Conservation (phyloP, 1,284 basidiomycete genomes). For the Papiliotrema laurentii region DNA sequence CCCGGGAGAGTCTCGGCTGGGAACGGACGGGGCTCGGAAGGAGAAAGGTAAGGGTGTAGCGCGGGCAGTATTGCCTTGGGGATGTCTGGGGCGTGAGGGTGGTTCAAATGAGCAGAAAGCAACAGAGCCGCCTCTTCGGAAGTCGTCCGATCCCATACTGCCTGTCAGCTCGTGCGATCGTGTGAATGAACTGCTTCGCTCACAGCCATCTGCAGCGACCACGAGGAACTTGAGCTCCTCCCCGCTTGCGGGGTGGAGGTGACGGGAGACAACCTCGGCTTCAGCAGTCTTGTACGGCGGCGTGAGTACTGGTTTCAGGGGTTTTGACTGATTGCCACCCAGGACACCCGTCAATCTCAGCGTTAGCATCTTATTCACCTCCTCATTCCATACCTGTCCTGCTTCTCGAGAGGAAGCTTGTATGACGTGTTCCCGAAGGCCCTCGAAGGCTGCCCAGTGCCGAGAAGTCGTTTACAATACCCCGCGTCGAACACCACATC, state of each 20-base stretch:
- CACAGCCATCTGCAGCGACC: constrained; percentile 75
- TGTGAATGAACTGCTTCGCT: constrained; percentile 10
- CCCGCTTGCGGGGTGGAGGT: constrained; percentile 31
- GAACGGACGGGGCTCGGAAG: constrained; percentile 4
- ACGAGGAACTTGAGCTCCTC: constrained; percentile 61
- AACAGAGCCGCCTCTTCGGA: constrained; percentile 89
- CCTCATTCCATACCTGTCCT: background rate
- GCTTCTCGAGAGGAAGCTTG: constrained; percentile 54
- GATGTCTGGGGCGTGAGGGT: constrained; percentile 49
- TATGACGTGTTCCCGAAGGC: constrained; percentile 83
- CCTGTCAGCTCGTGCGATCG: background rate
- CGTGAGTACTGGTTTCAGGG: constrained; percentile 47
- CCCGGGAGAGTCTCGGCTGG: constrained; percentile 9
- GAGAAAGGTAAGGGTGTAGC: background rate
- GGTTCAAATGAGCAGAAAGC: constrained; percentile 73
- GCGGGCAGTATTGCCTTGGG: constrained; percentile 3
- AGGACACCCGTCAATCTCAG: background rate
- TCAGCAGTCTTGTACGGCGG: constrained; percentile 87
- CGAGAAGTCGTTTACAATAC: constrained; percentile 73
- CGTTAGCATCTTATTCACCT: too few species aligned
- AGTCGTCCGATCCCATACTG: constrained; percentile 80
- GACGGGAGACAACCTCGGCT: constrained; percentile 77
- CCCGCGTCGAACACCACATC: constrained; percentile 57
- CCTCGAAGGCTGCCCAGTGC: constrained; percentile 82
- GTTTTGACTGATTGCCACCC: constrained; percentile 43